Evolutionary conservation across 148 eudicot species (phyloP).

Genomic region (Persicaria maculosa): DNA sequence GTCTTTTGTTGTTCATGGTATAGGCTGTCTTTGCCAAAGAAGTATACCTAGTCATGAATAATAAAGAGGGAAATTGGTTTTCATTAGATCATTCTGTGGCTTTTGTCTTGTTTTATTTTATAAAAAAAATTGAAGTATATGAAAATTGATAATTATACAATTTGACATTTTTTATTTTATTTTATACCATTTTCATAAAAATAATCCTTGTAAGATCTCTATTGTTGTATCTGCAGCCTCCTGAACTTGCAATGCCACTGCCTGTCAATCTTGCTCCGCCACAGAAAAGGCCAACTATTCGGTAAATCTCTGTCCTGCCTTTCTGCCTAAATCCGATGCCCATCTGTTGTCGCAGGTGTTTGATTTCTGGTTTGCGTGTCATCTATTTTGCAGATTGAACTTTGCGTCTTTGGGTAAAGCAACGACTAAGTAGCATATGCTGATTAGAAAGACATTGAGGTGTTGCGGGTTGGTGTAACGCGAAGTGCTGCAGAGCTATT

Average conservation of each 20-base stretch:
- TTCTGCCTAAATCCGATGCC: not conserved
- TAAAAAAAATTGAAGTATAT: not conserved
- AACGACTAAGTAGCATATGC: constrained; percentile 6
- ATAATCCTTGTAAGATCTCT: not conserved
- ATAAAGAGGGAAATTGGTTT: not conserved
- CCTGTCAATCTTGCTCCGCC: constrained; percentile 24
- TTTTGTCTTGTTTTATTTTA: not conserved
- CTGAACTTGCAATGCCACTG: constrained; percentile 38
- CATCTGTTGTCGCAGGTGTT: not conserved
- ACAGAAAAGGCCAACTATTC: constrained; percentile 43
- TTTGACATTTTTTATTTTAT: not conserved
- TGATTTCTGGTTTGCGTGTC: not conserved
- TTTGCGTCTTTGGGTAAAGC: constrained; percentile 17
- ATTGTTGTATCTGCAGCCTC: constrained; percentile 26
- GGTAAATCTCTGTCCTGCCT: constrained; percentile 23
- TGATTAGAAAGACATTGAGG: too few relatives aligned
- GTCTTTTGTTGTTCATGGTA: not conserved
- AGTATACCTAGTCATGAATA: not conserved
- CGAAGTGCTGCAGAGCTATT: not conserved
- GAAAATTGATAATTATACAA: not conserved
- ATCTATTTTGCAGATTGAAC: constrained; percentile 13
- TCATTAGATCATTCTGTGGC: not conserved
- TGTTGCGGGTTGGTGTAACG: too few relatives aligned
- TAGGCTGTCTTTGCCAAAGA: not conserved
- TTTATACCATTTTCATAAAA: not conserved